Base-by-base conservation (phyloP, 495 filamentous ascomycete species). In the Xylaria acuta region DNA sequence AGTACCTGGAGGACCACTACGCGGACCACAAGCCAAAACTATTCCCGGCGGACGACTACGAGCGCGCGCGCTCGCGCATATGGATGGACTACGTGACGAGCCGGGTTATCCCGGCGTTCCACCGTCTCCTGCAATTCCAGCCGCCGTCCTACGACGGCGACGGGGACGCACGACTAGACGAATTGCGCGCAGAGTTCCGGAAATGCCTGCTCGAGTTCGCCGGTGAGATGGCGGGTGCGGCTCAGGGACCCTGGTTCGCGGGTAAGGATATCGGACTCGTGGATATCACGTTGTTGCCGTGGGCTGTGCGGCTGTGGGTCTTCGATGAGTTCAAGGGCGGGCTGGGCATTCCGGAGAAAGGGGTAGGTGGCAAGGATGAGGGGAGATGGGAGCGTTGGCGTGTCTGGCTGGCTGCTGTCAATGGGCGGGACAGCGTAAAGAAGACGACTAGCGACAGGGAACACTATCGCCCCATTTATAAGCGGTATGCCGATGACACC, bases 301-400 rank as follows among this genome's bases (percentile, higher is more conserved):
- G 85, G 86, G 83, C 84, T 16, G 77, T 90, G 51, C 83, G 88
- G 25, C 75, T 90, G 41, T 91, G 88, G 89, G 82, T 89, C 5
- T 90, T 91, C 77, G 88, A 91, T 73, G 83, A 89, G 65, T 91
- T 87, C 72, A 91, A 91, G 72, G 87, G 84, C 14, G 89, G 86
- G 2, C 69, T 88, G 54, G 82, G 84, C 0, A 79, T 91, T 45
- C 87, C 86, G 3, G 78, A 76, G 8, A 60, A 69, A 5, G 75
- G 77, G 67, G 83, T 70, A 80, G 86, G 64, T 47, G 86, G 85
- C 0, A 70, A 81, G 20, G 86, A 89, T 72, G 86, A 89, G 69
- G 74, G 72, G 53, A 77, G 77, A 27, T 90, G 87, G 89, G 73
- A 62, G 20, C 80, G 87, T 54, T 92, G 86, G 86, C 83, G 84